Conservation (phyloP, 805 yeast genomes). For the Ogataea degrootiae region DNA sequence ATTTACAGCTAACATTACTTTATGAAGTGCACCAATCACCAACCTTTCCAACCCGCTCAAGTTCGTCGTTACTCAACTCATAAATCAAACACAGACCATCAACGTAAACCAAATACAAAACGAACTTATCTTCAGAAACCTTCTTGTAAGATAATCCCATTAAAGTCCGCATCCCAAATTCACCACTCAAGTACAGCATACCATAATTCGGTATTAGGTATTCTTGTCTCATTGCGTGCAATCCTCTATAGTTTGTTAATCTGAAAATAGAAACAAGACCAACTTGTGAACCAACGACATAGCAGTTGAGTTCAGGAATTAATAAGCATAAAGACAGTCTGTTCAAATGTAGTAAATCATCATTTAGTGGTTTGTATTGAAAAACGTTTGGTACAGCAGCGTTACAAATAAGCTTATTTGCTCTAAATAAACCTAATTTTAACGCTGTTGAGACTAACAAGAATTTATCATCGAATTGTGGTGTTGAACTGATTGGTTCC, state of each 20-base stretch:
- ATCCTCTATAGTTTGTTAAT: conserved; percentile 37
- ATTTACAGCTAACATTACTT: too few species aligned
- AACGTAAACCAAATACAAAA: conserved; percentile 21
- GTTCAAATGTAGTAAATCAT: conserved; percentile 28
- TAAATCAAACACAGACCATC: conserved; percentile 25
- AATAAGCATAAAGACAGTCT: conserved; percentile 27
- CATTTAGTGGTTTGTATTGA: conserved; percentile 29
- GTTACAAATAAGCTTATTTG: conserved; percentile 42
- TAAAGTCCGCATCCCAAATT: conserved; percentile 19
- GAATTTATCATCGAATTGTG: conserved; percentile 27
- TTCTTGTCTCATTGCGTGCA: conserved; percentile 40
- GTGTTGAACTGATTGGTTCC: conserved; percentile 18
- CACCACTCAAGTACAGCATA: conserved; percentile 16
- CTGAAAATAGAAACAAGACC: conserved; percentile 41
- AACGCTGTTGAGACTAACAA: conserved; percentile 41
- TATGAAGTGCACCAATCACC: too few species aligned
- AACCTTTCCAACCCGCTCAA: background rate
- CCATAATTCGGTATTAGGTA: conserved; percentile 33
- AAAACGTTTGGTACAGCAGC: conserved; percentile 42
- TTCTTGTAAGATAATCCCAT: conserved; percentile 20
- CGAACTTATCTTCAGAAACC: conserved; percentile 5
- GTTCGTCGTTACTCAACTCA: conserved; percentile 11
- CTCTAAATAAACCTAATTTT: conserved; percentile 40
- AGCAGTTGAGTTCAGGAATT: conserved; percentile 37
- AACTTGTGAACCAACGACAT: conserved; percentile 38